A percentile compares a stretch with the other conserved stretches of the same genome.
Conservation (phyloP, 805 yeast species). For the Candida tibetensis region DNA sequence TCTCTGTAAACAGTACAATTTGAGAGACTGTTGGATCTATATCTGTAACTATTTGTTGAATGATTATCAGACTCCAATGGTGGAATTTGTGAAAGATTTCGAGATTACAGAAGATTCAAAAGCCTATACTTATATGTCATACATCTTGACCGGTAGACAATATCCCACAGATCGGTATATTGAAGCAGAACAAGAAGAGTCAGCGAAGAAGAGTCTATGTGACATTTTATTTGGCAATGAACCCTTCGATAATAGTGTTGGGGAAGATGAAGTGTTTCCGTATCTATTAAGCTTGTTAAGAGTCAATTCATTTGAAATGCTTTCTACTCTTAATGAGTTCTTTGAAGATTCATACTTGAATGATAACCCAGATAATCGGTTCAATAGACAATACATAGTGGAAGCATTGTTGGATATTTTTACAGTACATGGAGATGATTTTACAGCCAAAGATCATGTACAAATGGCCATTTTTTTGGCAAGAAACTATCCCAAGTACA, state of each 20-base stretch:
- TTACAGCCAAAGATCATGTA: constrained; percentile 24
- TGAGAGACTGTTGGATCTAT: constrained; percentile 63
- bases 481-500: constrained; percentile 77
- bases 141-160: constrained; percentile 69
- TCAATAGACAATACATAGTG: constrained; percentile 74
- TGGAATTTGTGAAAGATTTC: constrained; percentile 50
- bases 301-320: constrained; percentile 54
- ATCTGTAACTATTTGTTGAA: constrained; percentile 68
- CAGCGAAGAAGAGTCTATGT: constrained; percentile 53
- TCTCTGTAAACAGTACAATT: constrained; percentile 52
- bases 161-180: constrained; percentile 68
- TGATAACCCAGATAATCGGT: constrained; percentile 35
- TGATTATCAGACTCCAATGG: constrained; percentile 71
- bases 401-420: constrained; percentile 66
- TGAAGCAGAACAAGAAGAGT: constrained; percentile 24
- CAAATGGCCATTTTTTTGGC: constrained; percentile 68
- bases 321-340: constrained; percentile 72
- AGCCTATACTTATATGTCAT: constrained; percentile 57
- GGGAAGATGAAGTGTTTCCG: constrained; percentile 47
- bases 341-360: constrained; percentile 79
- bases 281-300: constrained; percentile 58
- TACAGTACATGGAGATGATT: constrained; percentile 27
- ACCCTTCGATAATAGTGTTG: too few relatives aligned
- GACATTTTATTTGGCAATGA: constrained; percentile 58
- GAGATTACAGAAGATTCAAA: constrained; percentile 9